phyloP scores from a whole-genome alignment of 192 early-diverging fungal genomes.

The Coemansia sp. region DNA sequence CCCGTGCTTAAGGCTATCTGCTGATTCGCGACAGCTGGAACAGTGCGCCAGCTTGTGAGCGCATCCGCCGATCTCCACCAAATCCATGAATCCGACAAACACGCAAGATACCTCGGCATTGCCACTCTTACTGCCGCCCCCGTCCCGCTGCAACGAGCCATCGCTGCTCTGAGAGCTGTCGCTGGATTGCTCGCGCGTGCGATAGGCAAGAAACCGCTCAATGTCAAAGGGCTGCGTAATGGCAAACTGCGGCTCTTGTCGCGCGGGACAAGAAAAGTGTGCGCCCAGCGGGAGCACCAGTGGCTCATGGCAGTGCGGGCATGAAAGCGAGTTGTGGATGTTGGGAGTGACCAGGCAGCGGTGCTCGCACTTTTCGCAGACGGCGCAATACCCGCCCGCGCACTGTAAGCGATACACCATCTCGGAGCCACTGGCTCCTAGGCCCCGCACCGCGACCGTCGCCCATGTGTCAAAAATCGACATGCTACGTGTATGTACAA shows the following conservation, averaged over 20 bases:
- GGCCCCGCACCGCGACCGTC: conserved; percentile 6
- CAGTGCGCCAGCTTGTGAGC: conserved; percentile 9
- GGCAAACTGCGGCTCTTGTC: conserved; percentile 37
- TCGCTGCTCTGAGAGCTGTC: conserved; percentile 5
- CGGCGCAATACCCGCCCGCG: conserved; percentile 29
- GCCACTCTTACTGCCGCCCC: conserved; percentile 1
- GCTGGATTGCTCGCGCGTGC: not conserved
- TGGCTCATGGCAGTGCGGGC: conserved; percentile 33
- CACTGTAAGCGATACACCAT: conserved; percentile 22
- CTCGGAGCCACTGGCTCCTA: conserved; percentile 11
- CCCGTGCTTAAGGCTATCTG: not conserved
- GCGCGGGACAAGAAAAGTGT: conserved; percentile 45
- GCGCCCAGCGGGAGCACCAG: conserved; percentile 40
- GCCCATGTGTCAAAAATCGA: conserved; percentile 20
- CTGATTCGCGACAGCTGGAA: conserved; percentile 1
- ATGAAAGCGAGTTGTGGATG: conserved; percentile 27
- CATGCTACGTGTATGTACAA: conserved; percentile 5
- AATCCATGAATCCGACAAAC: conserved; percentile 43
- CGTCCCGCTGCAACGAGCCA: not conserved
- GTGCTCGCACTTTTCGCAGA: conserved; percentile 40
- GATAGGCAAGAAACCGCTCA: conserved; percentile 34
- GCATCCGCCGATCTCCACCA: not conserved
- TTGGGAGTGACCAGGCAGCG: conserved; percentile 39
- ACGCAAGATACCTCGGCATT: not conserved
- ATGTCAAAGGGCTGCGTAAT: conserved; percentile 38